Base-by-base conservation (phyloP, 208 protist genomes). In the Trypanosoma melophagium region DNA sequence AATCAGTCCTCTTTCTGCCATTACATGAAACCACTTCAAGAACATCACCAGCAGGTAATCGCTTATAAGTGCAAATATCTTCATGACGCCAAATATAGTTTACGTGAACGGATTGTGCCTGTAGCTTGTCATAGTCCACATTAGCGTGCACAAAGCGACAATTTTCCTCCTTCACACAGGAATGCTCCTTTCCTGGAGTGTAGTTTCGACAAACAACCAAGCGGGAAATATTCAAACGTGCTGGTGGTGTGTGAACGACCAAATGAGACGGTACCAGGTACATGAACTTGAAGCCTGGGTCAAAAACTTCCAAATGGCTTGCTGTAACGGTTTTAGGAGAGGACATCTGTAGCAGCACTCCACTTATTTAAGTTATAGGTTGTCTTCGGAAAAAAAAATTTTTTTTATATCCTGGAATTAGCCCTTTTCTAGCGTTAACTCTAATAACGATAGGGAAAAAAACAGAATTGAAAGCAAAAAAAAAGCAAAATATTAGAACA, bases 131-230 rank as follows among this genome's bases (percentile, higher is more conserved):
- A 49, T 54, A 66, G 38, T 60, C 68, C 13, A 77, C 57, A 65
- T 89, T 77, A 19, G 83, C 86, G 71, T 95, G 89, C 31, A 95
- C 87, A 76, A 93, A 93, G 67, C 84, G 83, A 69, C 89, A 95
- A 47, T 62, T 47, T 3, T 76, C 79, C 0, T 79, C 79, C 67
- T 81, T 92, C 21, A 38, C 56, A 72, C 89, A 95, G 41, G 61
- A 81, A 13, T 41, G 24, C 28, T 63, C 60, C 44, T 80, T 47
- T 24, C 68, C 57, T 7, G 73, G 21, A 21, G 35, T 47, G 69
- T 83, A 91, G 54, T 90, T 91, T 12, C 86, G 81, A 73, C 89
- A 95, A 51, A 90, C 67, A 28, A 95, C 89, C 0, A 92, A 69
- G 14, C 86, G 89, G 22, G 86, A 55, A 60, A 93, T 93, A 75